Base-by-base conservation (phyloP, 768 basidiomycete genomes). In the Sistotremastrum niveocremeum region DNA sequence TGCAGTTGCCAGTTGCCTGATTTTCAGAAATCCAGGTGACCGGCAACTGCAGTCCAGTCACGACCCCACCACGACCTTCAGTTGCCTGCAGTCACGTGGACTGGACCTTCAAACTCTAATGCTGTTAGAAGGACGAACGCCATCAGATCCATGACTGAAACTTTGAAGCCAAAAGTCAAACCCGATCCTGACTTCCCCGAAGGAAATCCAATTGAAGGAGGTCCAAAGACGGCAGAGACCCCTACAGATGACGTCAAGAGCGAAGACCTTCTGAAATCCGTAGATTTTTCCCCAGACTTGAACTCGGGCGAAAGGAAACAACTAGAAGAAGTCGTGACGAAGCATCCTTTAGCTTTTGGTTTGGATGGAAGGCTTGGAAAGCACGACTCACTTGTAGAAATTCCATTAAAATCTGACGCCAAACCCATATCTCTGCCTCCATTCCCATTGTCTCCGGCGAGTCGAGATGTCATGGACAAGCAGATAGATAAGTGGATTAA, bases 401-500 rank as follows among this genome's bases (percentile, higher is more conserved):
- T 66, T 4, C 48, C 50, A 0, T 41, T 65, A 28, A 50, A 54
- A 32, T 51, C 46, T 4, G 64, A 51, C 2, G 50, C 55, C 0
- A 34, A 54, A 11, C 54, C 52, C 0, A 45, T 59, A 6, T 56
- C 57, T 0, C 11, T 56, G 4, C 59, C 56, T 2, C 53, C 54
- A 40, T 62, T 59, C 41, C 6, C 44, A 0, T 44, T 52, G 0
- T 62, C 59, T 0, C 61, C 56, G 0, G 52, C 51, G 0, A 59
- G 57, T 35, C 12, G 56, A 6, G 51, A 55, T 37, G 49, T 56
- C 7, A 60, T 61, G 9, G 56, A 60, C 36, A 53, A 60, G 39
- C 60, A 61, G 39, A 51, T 60, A 39, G 52, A 60, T 5, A 36
- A 46, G 48, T 69, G 65, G 65, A 49, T 68, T 6, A 42, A 54